Base-by-base conservation (phyloP, 345 rosid species). In the rapeseed (Brassica napus) region DNA sequence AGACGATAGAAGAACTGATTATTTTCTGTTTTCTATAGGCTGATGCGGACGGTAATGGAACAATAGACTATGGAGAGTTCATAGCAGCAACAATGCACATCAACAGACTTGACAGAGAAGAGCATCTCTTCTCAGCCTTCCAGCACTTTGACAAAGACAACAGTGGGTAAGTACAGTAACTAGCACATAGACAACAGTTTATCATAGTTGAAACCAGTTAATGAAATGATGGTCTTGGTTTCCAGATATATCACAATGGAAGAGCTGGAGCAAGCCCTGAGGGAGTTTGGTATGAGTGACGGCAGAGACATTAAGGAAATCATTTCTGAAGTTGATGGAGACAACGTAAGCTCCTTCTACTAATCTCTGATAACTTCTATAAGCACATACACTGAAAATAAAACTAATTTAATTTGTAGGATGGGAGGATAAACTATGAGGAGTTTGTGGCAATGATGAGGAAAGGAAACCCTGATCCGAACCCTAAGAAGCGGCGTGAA, bases 371-470 rank as follows among this genome's bases (percentile, higher is more conserved):
- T 6, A 0, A 24, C 18, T 69, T 30, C 15, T 0, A 14, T 69
- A 60, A 68, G 15, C 23, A 76, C 15, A 59, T 34, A 49, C 55
- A 47, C 55, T 49, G 18, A 55, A 1, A 26, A 15, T 4, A 5
- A 30, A 58, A 32, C 58, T 14, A 49, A 65, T 65, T 65, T 61
- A 24, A 15, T 8, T 74, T 79, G 24, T 82, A 94, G 95, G 98
- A 92, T 79, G 98, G 98, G 1, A 71, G 91, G 66, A 91, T 94
- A 81, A 91, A 91, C 85, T 94, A 94, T 12, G 97, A 92, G n/a
- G 98, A 94, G 66, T 92, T 94, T 55, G 97, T 88, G 74, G 97
- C 94, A 0, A 94, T 94, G 98, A 94, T 94, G 98, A 89, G 86
- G 77, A 94, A 90, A 88, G 98, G 97, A 64, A 94, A 88, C 71